Conservation (phyloP, 1,284 basidiomycete species). For the Cronartium quercuum region DNA sequence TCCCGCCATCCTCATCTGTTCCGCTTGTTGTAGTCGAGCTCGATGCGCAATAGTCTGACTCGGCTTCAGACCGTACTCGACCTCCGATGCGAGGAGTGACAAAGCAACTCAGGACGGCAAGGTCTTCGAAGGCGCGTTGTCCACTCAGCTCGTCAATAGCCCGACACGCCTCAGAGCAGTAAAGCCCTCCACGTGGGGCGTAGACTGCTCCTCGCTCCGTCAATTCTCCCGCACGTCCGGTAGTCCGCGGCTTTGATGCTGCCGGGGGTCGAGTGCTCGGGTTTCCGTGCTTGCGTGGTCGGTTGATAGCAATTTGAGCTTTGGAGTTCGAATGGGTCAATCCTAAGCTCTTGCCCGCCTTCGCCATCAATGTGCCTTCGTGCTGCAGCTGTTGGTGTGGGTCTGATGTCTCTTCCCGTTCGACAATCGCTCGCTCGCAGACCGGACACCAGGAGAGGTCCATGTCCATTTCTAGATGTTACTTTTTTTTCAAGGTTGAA, state of each 20-base stretch:
- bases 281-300: not conserved
- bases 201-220: not conserved
- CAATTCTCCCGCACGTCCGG: not conserved
- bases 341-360: not conserved
- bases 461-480: conserved; percentile 3
- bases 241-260: not conserved
- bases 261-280: no score
- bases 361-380: not conserved
- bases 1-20: not conserved
- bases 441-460: conserved; percentile 33
- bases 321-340: not conserved
- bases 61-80: not conserved
- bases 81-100: not conserved
- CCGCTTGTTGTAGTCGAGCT: not conserved
- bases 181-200: conserved; percentile 6
- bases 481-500: no score
- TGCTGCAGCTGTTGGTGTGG: not conserved
- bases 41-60: not conserved
- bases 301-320: not conserved
- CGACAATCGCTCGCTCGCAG: conserved; percentile 20
- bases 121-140: conserved; percentile 3
- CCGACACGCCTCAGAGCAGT: conserved; percentile 25
- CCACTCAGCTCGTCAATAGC: conserved; percentile 10
- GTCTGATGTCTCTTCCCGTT: not conserved
- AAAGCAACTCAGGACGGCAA: not conserved